A percentile compares a stretch with the other conserved stretches of the same genome.
These are phyloP conservation scores for Aegilops sharonensis DNA, from an alignment of 176 grass and related monocot species.

Conservation along the genomic window DNA sequence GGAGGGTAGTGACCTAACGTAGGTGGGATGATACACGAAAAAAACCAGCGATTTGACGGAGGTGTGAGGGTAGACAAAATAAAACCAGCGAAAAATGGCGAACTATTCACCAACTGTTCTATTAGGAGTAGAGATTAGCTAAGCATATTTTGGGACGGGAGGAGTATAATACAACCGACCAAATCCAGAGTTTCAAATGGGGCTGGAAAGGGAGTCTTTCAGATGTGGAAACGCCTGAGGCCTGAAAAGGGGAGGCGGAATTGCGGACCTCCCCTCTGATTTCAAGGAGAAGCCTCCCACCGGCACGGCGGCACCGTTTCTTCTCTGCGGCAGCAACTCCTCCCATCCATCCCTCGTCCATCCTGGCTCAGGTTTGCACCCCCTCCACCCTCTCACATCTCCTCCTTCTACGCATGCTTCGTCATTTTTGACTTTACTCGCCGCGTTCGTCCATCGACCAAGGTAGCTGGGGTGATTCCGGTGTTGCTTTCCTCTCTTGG, in stretches of 20 bases:
- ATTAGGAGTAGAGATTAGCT: too few species aligned
- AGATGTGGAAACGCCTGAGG: background rate
- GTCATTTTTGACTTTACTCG: background rate
- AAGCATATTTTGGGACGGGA: too few species aligned
- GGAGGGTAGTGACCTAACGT: too few species aligned
- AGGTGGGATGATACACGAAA: too few species aligned
- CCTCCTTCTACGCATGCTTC: background rate
- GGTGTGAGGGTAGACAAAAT: too few species aligned
- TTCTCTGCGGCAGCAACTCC: background rate
- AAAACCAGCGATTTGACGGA: too few species aligned
- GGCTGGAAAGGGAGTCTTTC: too few species aligned
- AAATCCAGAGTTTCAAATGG: too few species aligned
- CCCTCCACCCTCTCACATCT: background rate
- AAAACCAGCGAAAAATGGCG: too few species aligned
- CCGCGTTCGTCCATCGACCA: background rate
- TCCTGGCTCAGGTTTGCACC: slow-evolving; percentile 13
- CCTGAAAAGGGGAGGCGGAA: background rate
- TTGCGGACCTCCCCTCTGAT: background rate
- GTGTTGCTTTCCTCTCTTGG: background rate
- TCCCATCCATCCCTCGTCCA: background rate
- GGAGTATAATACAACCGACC: too few species aligned
- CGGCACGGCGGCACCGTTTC: background rate
- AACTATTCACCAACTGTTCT: too few species aligned
- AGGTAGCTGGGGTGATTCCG: background rate
- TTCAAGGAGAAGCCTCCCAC: background rate